Conservation (phyloP, 768 basidiomycete genomes). For the Tricholoma bakamatsutake region DNA sequence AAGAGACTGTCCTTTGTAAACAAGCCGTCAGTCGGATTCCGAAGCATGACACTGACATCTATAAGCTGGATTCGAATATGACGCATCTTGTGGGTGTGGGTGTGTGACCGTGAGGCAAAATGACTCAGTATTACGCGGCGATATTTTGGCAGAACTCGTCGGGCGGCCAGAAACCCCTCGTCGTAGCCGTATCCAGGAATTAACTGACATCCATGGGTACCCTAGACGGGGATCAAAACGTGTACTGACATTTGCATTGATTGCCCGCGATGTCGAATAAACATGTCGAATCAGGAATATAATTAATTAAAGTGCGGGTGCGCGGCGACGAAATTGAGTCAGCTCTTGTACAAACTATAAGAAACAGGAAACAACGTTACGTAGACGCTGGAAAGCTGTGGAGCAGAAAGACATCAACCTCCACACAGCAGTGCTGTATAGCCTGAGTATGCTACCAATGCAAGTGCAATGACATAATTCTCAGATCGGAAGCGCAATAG, state of each 20-base stretch:
- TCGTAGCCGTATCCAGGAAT: background rate
- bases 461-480: background rate
- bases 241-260: background rate
- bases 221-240: background rate
- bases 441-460: background rate
- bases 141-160: background rate
- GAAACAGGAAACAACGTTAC: background rate
- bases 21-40: background rate
- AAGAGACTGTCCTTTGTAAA: background rate
- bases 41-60: background rate
- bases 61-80: background rate
- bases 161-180: background rate
- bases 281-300: conserved; percentile 6
- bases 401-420: background rate
- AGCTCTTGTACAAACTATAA: background rate
- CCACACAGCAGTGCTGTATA: background rate
- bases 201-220: background rate
- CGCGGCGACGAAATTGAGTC: conserved; percentile 11
- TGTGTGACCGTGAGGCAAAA: background rate
- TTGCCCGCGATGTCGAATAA: background rate
- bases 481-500: background rate
- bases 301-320: conserved; percentile 9
- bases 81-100: background rate
- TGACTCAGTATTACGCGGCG: background rate
- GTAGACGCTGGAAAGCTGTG: background rate